phyloP scores from a whole-genome alignment of 2,329 filamentous ascomycete species.

The Claviceps capensis region DNA sequence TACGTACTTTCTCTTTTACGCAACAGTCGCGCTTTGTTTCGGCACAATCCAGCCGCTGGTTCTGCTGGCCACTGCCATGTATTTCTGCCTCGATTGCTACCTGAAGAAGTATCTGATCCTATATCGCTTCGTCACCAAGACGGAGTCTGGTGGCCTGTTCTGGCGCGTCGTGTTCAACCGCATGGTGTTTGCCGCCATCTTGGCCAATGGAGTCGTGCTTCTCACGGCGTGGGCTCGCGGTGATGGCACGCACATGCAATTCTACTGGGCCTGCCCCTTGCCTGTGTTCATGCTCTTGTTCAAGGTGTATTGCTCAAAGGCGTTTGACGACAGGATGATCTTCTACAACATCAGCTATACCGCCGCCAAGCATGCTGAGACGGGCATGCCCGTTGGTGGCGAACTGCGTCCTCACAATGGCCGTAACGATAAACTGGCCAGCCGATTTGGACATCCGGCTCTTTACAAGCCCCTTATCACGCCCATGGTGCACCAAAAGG shows the following conservation, averaged over 20 bases:
- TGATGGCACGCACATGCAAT: slow-evolving; percentile 43
- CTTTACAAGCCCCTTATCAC: slow-evolving; percentile 82
- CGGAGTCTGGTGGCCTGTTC: slow-evolving; percentile 82
- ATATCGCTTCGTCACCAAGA: slow-evolving; percentile 94
- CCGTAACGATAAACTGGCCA: slow-evolving; percentile 56
- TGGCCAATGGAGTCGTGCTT: slow-evolving; percentile 68
- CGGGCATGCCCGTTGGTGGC: slow-evolving; percentile 25
- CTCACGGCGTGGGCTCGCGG: slow-evolving; percentile 61
- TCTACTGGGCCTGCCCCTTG: slow-evolving; percentile 58
- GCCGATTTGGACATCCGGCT: slow-evolving; percentile 79
- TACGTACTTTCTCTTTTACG: slow-evolving; percentile 94
- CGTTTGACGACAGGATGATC: slow-evolving; percentile 67
- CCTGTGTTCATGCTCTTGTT: slow-evolving; percentile 68
- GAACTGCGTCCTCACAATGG: slow-evolving; percentile 26
- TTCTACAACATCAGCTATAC: slow-evolving; percentile 62
- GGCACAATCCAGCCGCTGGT: slow-evolving; percentile 76
- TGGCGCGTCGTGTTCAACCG: slow-evolving; percentile 91
- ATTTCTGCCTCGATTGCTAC: slow-evolving; percentile 76
- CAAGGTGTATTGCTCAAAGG: slow-evolving; percentile 67
- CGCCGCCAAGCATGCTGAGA: slow-evolving; percentile 29
- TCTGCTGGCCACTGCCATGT: slow-evolving; percentile 72
- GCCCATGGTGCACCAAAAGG: slow-evolving; percentile 88
- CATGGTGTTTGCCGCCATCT: slow-evolving; percentile 66
- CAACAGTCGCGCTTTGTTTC: slow-evolving; percentile 78
- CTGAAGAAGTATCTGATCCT: slow-evolving; percentile 92